phyloP scores from a whole-genome alignment of 768 basidiomycete species.

The Phylloporus scabripes region DNA sequence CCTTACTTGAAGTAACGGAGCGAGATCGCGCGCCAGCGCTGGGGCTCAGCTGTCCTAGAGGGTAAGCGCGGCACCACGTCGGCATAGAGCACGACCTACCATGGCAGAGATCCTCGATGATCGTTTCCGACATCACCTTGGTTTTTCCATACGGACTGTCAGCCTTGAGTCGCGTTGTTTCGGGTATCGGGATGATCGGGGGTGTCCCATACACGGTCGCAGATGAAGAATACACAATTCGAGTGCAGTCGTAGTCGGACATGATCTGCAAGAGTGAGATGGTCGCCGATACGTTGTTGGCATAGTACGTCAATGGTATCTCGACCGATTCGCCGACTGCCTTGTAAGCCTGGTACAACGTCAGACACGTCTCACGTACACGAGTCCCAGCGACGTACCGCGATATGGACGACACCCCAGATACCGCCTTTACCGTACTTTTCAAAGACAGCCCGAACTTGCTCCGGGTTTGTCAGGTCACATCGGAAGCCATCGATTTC shows the following conservation, averaged over 20 bases:
- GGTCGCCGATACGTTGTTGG: slow-evolving; percentile 90
- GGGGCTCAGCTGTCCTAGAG: slow-evolving; percentile 50
- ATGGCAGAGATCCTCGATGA: slow-evolving; percentile 84
- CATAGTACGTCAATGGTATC: slow-evolving; percentile 88
- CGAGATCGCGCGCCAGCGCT: slow-evolving; percentile 75
- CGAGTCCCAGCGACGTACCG: slow-evolving; percentile 47
- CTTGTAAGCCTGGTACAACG: slow-evolving; percentile 73
- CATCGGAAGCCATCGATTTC: slow-evolving; percentile 63
- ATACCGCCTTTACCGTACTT: slow-evolving; percentile 85
- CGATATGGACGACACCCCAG: slow-evolving; percentile 96
- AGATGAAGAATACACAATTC: slow-evolving; percentile 95
- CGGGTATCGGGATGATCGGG: slow-evolving; percentile 87
- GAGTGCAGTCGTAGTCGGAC: slow-evolving; percentile 75
- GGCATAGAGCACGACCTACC: slow-evolving; percentile 38
- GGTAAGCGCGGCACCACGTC: slow-evolving; percentile 3
- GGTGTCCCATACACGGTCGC: slow-evolving; percentile 98
- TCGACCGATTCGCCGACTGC: slow-evolving; percentile 96
- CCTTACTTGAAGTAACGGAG: slow-evolving; percentile 95
- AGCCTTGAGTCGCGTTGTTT: slow-evolving; percentile 79
- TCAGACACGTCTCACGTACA: background rate
- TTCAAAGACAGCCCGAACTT: slow-evolving; percentile 76
- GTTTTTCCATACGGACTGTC: slow-evolving; percentile 94
- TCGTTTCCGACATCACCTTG: slow-evolving; percentile 91
- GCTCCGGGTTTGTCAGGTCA: slow-evolving; percentile 69
- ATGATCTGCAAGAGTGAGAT: slow-evolving; percentile 81